A percentile compares a stretch with the other conserved stretches of the same genome.
Evolutionary conservation across 345 rosid genomes (phyloP).

Genomic region (Moricandia moricandioides): DNA sequence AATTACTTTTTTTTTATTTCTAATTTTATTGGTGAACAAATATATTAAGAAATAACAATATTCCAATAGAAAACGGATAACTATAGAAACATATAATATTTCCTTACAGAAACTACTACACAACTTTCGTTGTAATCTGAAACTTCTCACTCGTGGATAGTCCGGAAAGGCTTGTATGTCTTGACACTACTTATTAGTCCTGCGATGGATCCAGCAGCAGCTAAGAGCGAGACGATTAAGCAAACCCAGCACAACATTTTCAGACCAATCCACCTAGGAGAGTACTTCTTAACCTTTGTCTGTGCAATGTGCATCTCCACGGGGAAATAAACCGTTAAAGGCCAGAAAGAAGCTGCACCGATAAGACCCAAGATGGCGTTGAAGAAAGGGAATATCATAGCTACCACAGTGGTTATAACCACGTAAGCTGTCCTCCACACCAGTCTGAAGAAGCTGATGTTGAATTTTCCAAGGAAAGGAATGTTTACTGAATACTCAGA

Average conservation of each 20-base stretch:
- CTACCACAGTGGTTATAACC: constrained; percentile 53
- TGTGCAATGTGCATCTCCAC: constrained; percentile 77
- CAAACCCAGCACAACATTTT: constrained; percentile 53
- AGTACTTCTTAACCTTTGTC: constrained; percentile 47
- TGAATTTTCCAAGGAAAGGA: constrained; percentile 45
- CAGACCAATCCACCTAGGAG: constrained; percentile 66
- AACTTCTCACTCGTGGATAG: constrained; percentile 34
- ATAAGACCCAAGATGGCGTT: constrained; percentile 73
- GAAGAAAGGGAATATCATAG: constrained; percentile 93
- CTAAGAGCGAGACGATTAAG: constrained; percentile 57
- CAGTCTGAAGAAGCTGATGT: constrained; percentile 58
- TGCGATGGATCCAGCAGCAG: constrained; percentile 72
- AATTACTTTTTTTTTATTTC: too few relatives aligned
- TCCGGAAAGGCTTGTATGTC: constrained; percentile 66
- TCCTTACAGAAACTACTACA: background rate
- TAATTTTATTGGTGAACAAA: too few relatives aligned
- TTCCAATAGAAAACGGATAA: too few relatives aligned
- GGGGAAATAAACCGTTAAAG: constrained; percentile 82
- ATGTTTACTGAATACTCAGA: constrained; percentile 41
- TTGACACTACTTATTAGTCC: constrained; percentile 56
- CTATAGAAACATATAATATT: too few relatives aligned
- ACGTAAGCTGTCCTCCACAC: constrained; percentile 78
- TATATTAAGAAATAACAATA: too few relatives aligned
- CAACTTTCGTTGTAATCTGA: background rate
- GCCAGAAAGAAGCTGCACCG: constrained; percentile 82